phyloP scores from a whole-genome alignment of 768 basidiomycete species.

The Termitomyces sp. region DNA sequence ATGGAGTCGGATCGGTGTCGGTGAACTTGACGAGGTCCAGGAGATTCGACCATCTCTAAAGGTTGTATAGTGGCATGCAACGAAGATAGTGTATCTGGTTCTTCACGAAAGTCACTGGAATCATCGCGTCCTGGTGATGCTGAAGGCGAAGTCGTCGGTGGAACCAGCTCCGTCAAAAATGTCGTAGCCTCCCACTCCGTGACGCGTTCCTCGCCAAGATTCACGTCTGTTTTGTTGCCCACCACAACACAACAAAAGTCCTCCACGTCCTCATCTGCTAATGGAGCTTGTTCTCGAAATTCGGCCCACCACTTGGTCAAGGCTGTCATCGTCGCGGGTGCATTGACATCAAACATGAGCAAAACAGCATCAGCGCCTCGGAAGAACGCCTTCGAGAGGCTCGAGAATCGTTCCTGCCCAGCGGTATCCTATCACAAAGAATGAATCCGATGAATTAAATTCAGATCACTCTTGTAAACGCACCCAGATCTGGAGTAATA shows the following conservation, averaged over 20 bases:
- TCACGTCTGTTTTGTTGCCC: conserved; percentile 74
- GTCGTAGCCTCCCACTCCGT: conserved; percentile 38
- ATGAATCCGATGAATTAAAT: neutral
- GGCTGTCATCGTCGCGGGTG: conserved; percentile 50
- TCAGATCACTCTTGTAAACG: conserved; percentile 7
- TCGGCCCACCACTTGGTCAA: conserved; percentile 76
- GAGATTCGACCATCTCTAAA: conserved; percentile 9
- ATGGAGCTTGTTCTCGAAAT: conserved; percentile 62
- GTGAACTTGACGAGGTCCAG: neutral
- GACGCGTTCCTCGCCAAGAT: conserved; percentile 20
- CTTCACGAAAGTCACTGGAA: neutral
- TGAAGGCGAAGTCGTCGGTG: conserved; percentile 22
- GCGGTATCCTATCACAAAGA: conserved; percentile 59
- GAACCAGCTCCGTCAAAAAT: conserved; percentile 56
- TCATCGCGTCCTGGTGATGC: conserved; percentile 4
- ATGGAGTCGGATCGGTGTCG: conserved; percentile 17
- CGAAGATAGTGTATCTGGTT: conserved; percentile 8
- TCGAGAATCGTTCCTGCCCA: conserved; percentile 85
- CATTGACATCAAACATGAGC: conserved; percentile 76
- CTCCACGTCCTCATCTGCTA: conserved; percentile 54
- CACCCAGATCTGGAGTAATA: conserved; percentile 64
- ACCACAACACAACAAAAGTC: conserved; percentile 72
- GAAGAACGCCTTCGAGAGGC: conserved; percentile 77
- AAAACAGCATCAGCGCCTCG: conserved; percentile 79
- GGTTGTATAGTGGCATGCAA: conserved; percentile 17